Percentiles rank a stretch among this genome's conserved stretches.
These are phyloP conservation scores for Adiantum capillusveneris DNA, from an alignment of 75 land plant species.

Conservation along the genomic window DNA sequence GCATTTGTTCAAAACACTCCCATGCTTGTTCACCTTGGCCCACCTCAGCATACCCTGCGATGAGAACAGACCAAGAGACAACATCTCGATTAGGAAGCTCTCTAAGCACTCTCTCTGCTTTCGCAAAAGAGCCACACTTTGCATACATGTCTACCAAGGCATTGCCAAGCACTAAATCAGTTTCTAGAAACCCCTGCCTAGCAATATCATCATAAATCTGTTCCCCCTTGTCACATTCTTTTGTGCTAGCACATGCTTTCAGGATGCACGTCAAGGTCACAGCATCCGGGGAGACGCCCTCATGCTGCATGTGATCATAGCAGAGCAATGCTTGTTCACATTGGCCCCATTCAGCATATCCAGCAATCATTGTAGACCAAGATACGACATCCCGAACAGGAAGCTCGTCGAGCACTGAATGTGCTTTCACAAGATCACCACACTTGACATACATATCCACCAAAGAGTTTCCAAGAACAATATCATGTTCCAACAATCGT, in stretches of 20 bases:
- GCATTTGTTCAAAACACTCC: too few species aligned
- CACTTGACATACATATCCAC: constrained; percentile 31
- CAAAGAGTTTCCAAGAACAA: constrained; percentile 8
- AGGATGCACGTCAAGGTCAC: constrained; percentile 23
- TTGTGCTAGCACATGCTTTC: constrained; percentile 21
- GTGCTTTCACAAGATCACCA: constrained; percentile 19
- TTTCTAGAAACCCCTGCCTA: constrained; percentile 13
- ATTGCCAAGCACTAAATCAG: background rate
- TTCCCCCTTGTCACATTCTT: background rate
- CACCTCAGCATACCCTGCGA: background rate
- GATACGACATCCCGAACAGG: constrained; percentile 19
- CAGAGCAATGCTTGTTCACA: constrained; percentile 13
- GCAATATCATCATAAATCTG: constrained; percentile 3
- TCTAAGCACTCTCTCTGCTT: background rate
- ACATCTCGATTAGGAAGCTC: background rate
- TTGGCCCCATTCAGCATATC: constrained; percentile 15
- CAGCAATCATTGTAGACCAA: constrained; percentile 36
- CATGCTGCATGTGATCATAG: constrained; percentile 13
- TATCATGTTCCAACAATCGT: constrained; percentile 6
- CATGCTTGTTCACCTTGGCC: background rate
- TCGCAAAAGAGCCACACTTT: background rate
- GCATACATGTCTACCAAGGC: constrained; percentile 3
- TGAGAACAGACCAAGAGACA: background rate
- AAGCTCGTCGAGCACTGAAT: constrained; percentile 13
- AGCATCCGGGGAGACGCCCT: constrained; percentile 11